Conservation (phyloP, 2,329 filamentous ascomycete species). For the Exophiala spinifera region DNA sequence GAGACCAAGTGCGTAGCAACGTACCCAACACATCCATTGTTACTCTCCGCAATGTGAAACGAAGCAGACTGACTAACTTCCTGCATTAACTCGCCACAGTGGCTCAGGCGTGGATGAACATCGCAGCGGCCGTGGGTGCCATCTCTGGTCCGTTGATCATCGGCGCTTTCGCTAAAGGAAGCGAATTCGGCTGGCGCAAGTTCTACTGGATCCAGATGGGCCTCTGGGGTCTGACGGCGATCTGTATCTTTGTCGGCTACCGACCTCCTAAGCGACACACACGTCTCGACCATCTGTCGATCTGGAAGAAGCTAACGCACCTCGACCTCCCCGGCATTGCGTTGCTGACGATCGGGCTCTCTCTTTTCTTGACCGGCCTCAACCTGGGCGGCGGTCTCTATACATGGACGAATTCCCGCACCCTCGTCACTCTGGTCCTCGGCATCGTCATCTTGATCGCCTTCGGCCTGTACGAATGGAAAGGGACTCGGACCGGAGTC, state of each 20-base stretch:
- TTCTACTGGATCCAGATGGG: conserved; percentile 28
- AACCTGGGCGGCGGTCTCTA: conserved; percentile 24
- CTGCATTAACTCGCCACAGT: conserved; percentile 11
- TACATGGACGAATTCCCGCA: conserved; percentile 21
- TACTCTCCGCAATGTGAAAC: too few species aligned
- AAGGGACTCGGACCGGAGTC: conserved; percentile 22
- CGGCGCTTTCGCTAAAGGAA: conserved; percentile 15
- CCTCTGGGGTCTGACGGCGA: conserved; percentile 24
- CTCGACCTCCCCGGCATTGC: conserved; percentile 20
- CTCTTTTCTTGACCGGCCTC: conserved; percentile 22
- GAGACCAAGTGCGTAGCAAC: conserved; percentile 28
- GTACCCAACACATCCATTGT: neutral
- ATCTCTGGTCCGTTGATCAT: conserved; percentile 21
- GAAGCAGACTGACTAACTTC: neutral
- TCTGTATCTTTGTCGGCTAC: conserved; percentile 24
- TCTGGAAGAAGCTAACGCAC: conserved; percentile 23
- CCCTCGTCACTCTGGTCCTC: conserved; percentile 14
- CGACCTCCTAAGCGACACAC: conserved; percentile 24
- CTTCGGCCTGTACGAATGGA: conserved; percentile 26
- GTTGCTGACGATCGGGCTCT: conserved; percentile 18
- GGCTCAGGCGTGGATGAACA: conserved; percentile 23
- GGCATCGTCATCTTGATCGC: conserved; percentile 21
- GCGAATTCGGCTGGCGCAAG: conserved; percentile 22
- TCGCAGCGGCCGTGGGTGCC: conserved; percentile 20
- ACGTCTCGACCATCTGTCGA: conserved; percentile 20